Conservation (phyloP, 2,329 filamentous ascomycete species). For the Hymenoscyphus fructigenus region DNA sequence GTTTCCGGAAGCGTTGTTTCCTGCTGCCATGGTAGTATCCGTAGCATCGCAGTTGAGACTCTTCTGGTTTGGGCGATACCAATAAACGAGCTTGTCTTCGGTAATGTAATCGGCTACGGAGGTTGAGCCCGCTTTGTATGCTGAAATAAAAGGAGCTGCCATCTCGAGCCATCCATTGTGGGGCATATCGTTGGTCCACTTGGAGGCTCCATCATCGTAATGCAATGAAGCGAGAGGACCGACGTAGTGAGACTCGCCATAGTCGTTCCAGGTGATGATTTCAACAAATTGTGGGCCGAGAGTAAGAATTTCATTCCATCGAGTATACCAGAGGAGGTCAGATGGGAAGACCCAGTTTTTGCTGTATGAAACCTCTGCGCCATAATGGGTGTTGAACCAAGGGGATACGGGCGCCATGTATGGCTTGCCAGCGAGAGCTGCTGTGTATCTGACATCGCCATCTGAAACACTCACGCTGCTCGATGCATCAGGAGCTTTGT, state of each 20-base stretch:
- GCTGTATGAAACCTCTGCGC: constrained; percentile 37
- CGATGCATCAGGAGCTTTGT: constrained; percentile 25
- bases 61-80: constrained; percentile 40
- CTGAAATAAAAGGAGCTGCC: constrained; percentile 26
- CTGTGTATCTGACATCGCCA: constrained; percentile 21
- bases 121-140: constrained; percentile 23
- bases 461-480: constrained; percentile 24
- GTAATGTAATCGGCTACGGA: constrained; percentile 21
- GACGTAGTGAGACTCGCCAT: constrained; percentile 53
- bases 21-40: constrained; percentile 35
- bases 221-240: constrained; percentile 43
- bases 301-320: constrained; percentile 43
- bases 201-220: constrained; percentile 38
- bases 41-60: constrained; percentile 36
- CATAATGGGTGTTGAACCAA: constrained; percentile 39
- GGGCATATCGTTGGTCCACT: constrained; percentile 33
- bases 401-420: constrained; percentile 36
- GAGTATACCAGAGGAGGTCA: constrained; percentile 40
- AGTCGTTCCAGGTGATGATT: constrained; percentile 51
- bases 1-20: constrained; percentile 22
- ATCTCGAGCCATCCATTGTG: background rate
- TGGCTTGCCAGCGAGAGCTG: constrained; percentile 24
- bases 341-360: constrained; percentile 46
- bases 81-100: constrained; percentile 39
- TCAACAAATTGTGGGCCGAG: constrained; percentile 44